These are phyloP conservation scores for Wickerhamiella galacta DNA, from an alignment of 805 yeast genomes.

Conservation along the genomic window DNA sequence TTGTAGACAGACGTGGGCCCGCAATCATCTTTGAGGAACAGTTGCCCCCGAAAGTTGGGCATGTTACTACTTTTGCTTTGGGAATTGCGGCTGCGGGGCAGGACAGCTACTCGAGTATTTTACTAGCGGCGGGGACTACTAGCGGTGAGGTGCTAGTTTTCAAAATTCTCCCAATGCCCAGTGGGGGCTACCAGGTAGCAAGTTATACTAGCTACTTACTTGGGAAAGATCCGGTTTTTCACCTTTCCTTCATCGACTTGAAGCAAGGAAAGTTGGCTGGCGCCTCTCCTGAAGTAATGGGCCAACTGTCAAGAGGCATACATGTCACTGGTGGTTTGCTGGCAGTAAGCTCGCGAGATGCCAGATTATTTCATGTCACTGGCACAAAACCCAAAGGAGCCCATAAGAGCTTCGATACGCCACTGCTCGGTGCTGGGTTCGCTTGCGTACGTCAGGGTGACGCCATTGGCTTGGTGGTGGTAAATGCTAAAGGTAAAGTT, in stretches of 20 bases:
- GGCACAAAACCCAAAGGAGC: constrained; percentile 46
- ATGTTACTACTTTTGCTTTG: constrained; percentile 45
- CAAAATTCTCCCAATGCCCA: constrained; percentile 44
- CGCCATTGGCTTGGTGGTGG: constrained; percentile 22
- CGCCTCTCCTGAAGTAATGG: constrained; percentile 44
- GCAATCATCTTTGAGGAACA: constrained; percentile 36
- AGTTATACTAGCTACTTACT: constrained; percentile 33
- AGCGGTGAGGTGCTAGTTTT: constrained; percentile 52
- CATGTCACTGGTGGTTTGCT: constrained; percentile 46
- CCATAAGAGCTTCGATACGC: constrained; percentile 43
- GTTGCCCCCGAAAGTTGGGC: neutral
- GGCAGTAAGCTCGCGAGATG: constrained; percentile 30
- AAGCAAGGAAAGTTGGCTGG: constrained; percentile 45
- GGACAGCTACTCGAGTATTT: constrained; percentile 55
- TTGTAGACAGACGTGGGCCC: constrained; percentile 64
- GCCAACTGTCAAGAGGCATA: constrained; percentile 43
- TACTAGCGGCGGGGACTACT: constrained; percentile 61
- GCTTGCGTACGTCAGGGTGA: constrained; percentile 31
- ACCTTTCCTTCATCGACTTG: constrained; percentile 41
- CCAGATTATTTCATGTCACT: constrained; percentile 45
- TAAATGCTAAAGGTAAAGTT: constrained; percentile 10
- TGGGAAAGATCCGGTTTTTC: constrained; percentile 35
- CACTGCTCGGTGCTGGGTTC: constrained; percentile 35
- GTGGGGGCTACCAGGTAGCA: constrained; percentile 45
- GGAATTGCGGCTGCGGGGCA: constrained; percentile 51